These are phyloP conservation scores for Clavulina sp. DNA, from an alignment of 768 basidiomycete species.

Conservation along the genomic window DNA sequence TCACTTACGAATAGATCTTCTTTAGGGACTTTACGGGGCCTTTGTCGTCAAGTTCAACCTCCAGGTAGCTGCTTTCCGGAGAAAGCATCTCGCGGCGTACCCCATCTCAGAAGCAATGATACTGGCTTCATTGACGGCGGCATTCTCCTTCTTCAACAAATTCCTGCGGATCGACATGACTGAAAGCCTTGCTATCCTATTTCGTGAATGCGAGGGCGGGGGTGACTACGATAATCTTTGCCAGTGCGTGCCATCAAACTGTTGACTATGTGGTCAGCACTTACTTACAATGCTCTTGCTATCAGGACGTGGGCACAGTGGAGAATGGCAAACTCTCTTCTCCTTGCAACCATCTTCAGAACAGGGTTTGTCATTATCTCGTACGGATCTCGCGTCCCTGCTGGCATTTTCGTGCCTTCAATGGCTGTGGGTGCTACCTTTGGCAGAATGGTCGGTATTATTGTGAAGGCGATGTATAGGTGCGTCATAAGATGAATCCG, in stretches of 20 bases:
- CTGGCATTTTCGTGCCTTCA: slow-evolving; percentile 95
- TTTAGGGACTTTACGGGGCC: slow-evolving; percentile 88
- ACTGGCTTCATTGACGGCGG: slow-evolving; percentile 73
- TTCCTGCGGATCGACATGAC: slow-evolving; percentile 97
- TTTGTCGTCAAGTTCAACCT: slow-evolving; percentile 95
- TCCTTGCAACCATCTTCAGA: slow-evolving; percentile 82
- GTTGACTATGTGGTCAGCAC: not conserved
- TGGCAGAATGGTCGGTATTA: slow-evolving; percentile 90
- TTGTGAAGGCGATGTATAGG: slow-evolving; percentile 87
- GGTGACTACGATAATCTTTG: slow-evolving; percentile 83
- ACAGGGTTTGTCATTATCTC: slow-evolving; percentile 75
- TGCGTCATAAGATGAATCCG: slow-evolving; percentile 17
- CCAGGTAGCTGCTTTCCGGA: slow-evolving; percentile 84
- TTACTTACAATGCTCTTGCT: not conserved
- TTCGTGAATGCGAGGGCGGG: slow-evolving; percentile 89
- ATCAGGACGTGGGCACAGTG: slow-evolving; percentile 74
- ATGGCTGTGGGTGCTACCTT: slow-evolving; percentile 98
- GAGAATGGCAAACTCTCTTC: slow-evolving; percentile 82
- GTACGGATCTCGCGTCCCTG: slow-evolving; percentile 92
- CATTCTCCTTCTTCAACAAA: slow-evolving; percentile 85
- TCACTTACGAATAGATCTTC: not conserved
- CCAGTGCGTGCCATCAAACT: slow-evolving; percentile 48
- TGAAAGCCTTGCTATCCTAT: slow-evolving; percentile 83
- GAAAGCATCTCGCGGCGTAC: slow-evolving; percentile 70
- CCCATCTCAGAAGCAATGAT: slow-evolving; percentile 79